These are phyloP conservation scores for Isoetes engelmannii DNA, from an alignment of 83 land plant genomes.

Conservation along the genomic window DNA sequence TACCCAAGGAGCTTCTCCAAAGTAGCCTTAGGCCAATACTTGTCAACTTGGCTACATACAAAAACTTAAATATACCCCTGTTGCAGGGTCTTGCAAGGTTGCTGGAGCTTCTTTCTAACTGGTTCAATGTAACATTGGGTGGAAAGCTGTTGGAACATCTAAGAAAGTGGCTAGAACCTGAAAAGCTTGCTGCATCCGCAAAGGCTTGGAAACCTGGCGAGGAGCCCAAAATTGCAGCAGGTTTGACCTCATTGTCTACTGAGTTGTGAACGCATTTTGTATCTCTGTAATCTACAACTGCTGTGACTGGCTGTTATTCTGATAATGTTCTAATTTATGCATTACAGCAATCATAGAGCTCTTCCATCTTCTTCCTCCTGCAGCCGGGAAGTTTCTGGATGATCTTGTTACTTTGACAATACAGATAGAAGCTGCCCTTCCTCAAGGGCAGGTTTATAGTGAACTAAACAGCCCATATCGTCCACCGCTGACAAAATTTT, in stretches of 20 bases:
- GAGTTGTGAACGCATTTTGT: background rate
- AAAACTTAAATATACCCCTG: constrained; percentile 86
- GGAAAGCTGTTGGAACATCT: constrained; percentile 87
- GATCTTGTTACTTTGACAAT: constrained; percentile 77
- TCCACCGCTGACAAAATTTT: constrained; percentile 82
- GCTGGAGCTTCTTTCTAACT: constrained; percentile 89
- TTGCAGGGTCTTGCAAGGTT: constrained; percentile 87
- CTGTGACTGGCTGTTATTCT: background rate
- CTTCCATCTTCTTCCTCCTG: constrained; percentile 88
- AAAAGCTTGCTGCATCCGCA: constrained; percentile 81
- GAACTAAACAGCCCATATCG: constrained; percentile 98
- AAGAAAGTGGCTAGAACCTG: constrained; percentile 95
- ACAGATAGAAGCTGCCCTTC: constrained; percentile 84
- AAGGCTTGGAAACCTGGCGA: constrained; percentile 97
- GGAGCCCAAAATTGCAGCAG: constrained; percentile 98
- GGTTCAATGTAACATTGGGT: constrained; percentile 95
- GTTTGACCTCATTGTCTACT: constrained; percentile 26
- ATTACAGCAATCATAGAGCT: constrained; percentile 95
- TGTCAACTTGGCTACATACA: constrained; percentile 78
- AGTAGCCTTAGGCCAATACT: constrained; percentile 93
- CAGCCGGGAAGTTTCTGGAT: constrained; percentile 92
- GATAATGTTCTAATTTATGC: background rate
- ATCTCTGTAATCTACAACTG: background rate
- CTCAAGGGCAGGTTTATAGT: constrained; percentile 88
- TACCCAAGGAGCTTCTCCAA: constrained; percentile 93